Evolutionary conservation across 2,329 filamentous ascomycete genomes (phyloP).

Genomic region (Ascochyta rabiei): DNA sequence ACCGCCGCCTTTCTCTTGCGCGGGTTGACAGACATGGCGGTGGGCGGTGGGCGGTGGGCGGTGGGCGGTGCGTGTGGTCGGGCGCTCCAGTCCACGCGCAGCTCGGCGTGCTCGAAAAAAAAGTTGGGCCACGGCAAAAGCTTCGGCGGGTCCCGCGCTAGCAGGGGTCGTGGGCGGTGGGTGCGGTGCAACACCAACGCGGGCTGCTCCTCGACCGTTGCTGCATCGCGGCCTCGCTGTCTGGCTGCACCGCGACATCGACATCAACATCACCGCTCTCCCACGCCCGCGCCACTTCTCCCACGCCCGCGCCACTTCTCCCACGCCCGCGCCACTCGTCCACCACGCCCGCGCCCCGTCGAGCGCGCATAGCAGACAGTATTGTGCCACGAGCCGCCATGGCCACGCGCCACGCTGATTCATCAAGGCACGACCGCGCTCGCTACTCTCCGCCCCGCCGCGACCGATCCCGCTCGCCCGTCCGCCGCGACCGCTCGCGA

Average conservation of each 20-base stretch:
- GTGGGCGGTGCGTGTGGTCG: constrained; percentile 6
- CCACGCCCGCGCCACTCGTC: neutral
- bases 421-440: constrained; percentile 63
- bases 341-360: neutral
- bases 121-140: constrained; percentile 21
- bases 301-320: neutral
- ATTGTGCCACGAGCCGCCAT: constrained; percentile 38
- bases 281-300: neutral
- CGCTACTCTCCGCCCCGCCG: constrained; percentile 46
- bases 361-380: constrained; percentile 20
- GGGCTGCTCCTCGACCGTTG: too few relatives aligned
- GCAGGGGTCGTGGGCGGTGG: neutral
- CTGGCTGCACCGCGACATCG: neutral
- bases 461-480: constrained; percentile 62
- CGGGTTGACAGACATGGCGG: constrained; percentile 54
- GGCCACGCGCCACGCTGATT: constrained; percentile 71
- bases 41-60: constrained; percentile 6
- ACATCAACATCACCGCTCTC: neutral
- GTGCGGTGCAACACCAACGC: too few relatives aligned
- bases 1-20: constrained; percentile 54
- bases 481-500: constrained; percentile 18
- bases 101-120: constrained; percentile 18
- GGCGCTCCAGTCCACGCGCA: neutral
- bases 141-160: constrained; percentile 21
- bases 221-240: too few relatives aligned